Base-by-base conservation (phyloP, 1,284 basidiomycete species). In the Pholiota adiposa region DNA sequence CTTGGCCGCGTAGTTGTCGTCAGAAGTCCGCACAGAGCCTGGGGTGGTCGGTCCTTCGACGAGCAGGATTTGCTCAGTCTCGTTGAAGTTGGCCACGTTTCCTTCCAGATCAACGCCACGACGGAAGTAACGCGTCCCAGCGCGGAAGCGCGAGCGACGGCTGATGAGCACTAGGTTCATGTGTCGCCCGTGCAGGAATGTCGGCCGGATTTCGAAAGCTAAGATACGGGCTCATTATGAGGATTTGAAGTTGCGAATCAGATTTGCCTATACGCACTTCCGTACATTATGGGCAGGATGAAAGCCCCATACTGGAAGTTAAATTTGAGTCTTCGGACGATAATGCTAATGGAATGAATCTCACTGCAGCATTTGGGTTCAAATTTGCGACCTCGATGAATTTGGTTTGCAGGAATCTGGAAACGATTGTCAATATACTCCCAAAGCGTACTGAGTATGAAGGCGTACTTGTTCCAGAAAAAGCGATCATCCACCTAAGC, bases 91-190 rank as follows among this genome's bases (percentile, higher is more conserved):
- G 63, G 94, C 92, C 55, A 92, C 92, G 65, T 91, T 83, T 0
- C 92, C 92, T 18, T 92, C 84, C 33, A 85, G 77, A 73, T 99
- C 95, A 67, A 99, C 85, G 14, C 97, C 97, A 57, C 97, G 90
- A 21, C 94, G 88, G 78, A 99, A 98, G 83, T 98, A 99, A 51
- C 97, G 92, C 3, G 97, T 98, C 0, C 97, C 97, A 27, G 96
- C 94, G 55, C 97, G 89, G 79, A 92, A 92, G 36, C 97, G 90
- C 25, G 94, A 97, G 58, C 97, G 90, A 41, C 97, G 89, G 65
- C 95, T 94, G 66, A 99, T 91, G 66, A 99, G 88, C 66, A 88
- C 90, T 67, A 98, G 83, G 43, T 93, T 87, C 69, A 99, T 83
- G 62, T 90, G 86, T 62, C 88, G 88, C 23, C 89, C 88, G 70